These are phyloP conservation scores for Blastocystis hominis DNA, from an alignment of 352 stramenopile species.

Conservation along the genomic window DNA sequence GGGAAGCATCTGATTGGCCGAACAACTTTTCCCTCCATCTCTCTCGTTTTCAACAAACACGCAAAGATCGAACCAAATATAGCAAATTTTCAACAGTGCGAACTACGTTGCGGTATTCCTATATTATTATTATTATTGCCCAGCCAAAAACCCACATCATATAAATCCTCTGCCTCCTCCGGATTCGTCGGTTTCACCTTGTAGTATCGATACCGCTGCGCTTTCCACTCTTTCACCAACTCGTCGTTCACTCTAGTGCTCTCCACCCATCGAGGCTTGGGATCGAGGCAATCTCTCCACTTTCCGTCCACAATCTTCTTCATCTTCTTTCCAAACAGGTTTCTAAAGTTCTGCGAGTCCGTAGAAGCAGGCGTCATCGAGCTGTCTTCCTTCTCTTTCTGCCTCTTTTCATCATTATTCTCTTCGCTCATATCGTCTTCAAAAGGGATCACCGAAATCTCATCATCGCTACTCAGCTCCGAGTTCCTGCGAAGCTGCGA, in stretches of 20 bases:
- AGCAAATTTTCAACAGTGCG: slow-evolving; percentile 50
- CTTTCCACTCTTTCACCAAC: slow-evolving; percentile 24
- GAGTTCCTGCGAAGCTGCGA: not conserved
- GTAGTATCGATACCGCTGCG: slow-evolving; percentile 19
- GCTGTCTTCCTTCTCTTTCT: not conserved
- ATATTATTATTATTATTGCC: not conserved
- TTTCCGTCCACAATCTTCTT: slow-evolving; percentile 54
- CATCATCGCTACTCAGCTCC: slow-evolving; percentile 36
- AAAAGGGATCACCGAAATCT: not conserved
- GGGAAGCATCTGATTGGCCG: not conserved
- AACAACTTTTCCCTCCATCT: not conserved
- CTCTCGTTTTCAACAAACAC: slow-evolving; percentile 45
- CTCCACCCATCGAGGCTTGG: not conserved
- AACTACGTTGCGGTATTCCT: slow-evolving; percentile 45
- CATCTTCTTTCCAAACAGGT: slow-evolving; percentile 37
- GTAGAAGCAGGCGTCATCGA: not conserved
- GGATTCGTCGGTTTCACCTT: not conserved
- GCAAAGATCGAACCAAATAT: not conserved
- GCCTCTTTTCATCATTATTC: not conserved
- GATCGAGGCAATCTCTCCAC: slow-evolving; percentile 48
- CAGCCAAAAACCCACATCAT: not conserved
- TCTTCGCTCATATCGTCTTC: not conserved
- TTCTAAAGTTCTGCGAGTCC: not conserved
- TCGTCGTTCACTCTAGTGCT: slow-evolving; percentile 18
- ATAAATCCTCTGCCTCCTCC: slow-evolving; percentile 1